Base-by-base conservation (phyloP, 2,329 filamentous ascomycete species). In the Colletotrichum lupini region DNA sequence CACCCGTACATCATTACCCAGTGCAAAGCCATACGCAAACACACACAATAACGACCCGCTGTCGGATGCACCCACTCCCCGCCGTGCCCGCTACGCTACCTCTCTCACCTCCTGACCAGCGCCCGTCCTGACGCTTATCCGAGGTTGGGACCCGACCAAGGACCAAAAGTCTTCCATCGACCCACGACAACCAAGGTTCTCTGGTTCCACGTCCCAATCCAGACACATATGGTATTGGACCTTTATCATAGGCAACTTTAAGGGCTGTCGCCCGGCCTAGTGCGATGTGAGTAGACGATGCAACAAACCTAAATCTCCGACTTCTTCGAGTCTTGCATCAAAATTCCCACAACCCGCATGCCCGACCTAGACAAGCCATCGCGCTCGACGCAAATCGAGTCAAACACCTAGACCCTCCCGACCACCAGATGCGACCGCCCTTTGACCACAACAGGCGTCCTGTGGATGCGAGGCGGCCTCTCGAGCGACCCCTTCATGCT, bases 241-340 rank as follows among this genome's bases (percentile, higher is more conserved):
- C 52, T 67, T 62, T 68, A 62, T 56, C 53, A 66, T 66, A 67
- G 74, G 73, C 65, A 67, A 66, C 62, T 53, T 76, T 56, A 64
- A 73, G 74, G 74, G 73, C 74, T 66, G 64, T 65, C 57, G 74
- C 74, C 74, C 74, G 63, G 72, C 73, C 73, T 63, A 70, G 74
- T 67, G 74, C 69, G 46, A 76, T 76, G 74, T 76, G 67, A 76
- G 74, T 73, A 58, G 30, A 53, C 49, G 67, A 62, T 35, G 60
- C 63, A 58, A 62, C 66, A 66, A 63, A 46, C 59, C 62, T 59
- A 42, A 30, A 61, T 19, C 52, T 28, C 35, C 30, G 28, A 62
- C 57, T 19, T 49, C 42, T n/a, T 49, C 42, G n/a, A n/a, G 37
- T 49, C 42, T 9, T 49, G 3, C 16, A 67, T 49, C 56, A 49